phyloP scores from a whole-genome alignment of 1,284 basidiomycete species.

The Peniophora sp. region DNA sequence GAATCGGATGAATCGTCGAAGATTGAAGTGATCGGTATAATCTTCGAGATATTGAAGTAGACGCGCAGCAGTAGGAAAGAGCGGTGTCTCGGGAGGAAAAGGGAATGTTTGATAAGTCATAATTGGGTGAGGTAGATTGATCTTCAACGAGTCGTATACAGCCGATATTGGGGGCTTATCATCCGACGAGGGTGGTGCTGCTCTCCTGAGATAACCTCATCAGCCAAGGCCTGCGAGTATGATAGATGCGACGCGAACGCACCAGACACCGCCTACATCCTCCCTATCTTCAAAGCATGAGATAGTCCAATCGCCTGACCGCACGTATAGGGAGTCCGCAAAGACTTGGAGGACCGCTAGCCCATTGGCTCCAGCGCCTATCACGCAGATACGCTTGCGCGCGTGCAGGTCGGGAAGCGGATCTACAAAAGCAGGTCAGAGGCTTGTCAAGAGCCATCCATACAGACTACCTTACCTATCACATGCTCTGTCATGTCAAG shows the following conservation, averaged over 20 bases:
- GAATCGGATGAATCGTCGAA: conserved; percentile 48
- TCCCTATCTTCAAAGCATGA: conserved; percentile 55
- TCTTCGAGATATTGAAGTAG: conserved; percentile 58
- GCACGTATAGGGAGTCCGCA: conserved; percentile 47
- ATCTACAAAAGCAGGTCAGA: background rate
- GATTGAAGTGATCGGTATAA: conserved; percentile 50
- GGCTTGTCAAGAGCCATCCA: no score
- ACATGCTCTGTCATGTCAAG: no score
- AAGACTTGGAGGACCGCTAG: conserved; percentile 59
- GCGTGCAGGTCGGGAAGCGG: background rate
- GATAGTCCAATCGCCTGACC: conserved; percentile 47
- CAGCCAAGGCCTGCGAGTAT: background rate
- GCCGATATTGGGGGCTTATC: conserved; percentile 52
- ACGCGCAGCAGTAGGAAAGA: conserved; percentile 51
- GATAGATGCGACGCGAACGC: conserved; percentile 1
- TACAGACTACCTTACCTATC: no score
- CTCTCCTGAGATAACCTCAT: conserved; percentile 15
- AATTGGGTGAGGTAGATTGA: conserved; percentile 68
- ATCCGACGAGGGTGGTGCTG: conserved; percentile 48
- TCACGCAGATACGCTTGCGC: conserved; percentile 44
- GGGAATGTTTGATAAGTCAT: conserved; percentile 59
- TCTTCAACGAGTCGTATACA: conserved; percentile 67
- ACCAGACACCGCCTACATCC: conserved; percentile 70
- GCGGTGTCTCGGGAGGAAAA: conserved; percentile 61
- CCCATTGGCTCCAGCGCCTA: conserved; percentile 64